These are phyloP conservation scores for Royoungia palumana DNA, from an alignment of 768 basidiomycete species.

Conservation along the genomic window DNA sequence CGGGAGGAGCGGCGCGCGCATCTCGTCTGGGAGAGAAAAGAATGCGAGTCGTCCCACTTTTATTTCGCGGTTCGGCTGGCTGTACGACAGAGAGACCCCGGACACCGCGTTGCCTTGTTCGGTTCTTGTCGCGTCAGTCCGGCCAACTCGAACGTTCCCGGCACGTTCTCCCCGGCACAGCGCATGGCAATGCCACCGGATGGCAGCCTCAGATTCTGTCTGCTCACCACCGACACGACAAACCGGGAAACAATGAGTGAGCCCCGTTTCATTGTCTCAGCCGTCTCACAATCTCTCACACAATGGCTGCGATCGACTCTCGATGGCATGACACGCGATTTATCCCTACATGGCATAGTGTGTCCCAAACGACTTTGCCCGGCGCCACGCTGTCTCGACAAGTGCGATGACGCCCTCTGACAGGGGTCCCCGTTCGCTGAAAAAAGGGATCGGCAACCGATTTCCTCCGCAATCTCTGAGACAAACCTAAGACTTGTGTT, in stretches of 20 bases:
- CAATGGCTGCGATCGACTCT: too few relatives aligned
- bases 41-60: constrained; percentile 27
- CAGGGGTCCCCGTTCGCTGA: constrained; percentile 19
- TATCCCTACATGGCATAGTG: constrained; percentile 11
- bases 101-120: constrained; percentile 17
- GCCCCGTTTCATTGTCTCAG: too few relatives aligned
- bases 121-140: too few relatives aligned
- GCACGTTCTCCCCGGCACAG: too few relatives aligned
- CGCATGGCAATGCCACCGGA: too few relatives aligned
- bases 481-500: constrained; percentile 14
- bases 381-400: constrained; percentile 11
- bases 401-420: constrained; percentile 9
- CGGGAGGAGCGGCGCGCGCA: constrained; percentile 64
- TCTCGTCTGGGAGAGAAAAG: constrained; percentile 15
- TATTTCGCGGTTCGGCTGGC: constrained; percentile 24
- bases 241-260: too few relatives aligned
- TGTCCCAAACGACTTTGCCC: constrained; percentile 1
- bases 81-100: constrained; percentile 18
- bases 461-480: neutral
- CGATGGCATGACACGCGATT: too few relatives aligned
- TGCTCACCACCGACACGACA: too few relatives aligned
- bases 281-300: too few relatives aligned
- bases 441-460: constrained; percentile 3
- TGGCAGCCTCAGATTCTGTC: too few relatives aligned
- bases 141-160: too few relatives aligned